phyloP scores from a whole-genome alignment of 768 basidiomycete genomes.

The Lactarius akahatsu region DNA sequence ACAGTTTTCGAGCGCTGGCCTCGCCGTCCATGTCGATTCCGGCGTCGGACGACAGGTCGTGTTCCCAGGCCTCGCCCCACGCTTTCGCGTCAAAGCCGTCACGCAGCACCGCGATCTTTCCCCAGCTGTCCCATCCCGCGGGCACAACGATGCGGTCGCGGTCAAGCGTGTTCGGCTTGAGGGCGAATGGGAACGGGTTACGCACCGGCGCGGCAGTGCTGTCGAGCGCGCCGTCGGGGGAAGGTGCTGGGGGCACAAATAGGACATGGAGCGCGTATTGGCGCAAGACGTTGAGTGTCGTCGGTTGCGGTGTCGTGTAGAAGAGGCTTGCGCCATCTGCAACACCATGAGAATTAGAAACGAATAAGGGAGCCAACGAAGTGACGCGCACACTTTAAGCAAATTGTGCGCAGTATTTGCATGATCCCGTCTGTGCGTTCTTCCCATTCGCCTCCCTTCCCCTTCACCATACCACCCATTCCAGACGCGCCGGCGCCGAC shows the following conservation, averaged over 20 bases:
- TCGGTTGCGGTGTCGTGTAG: slow-evolving; percentile 82
- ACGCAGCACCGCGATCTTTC: slow-evolving; percentile 85
- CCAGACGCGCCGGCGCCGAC: slow-evolving; percentile 70
- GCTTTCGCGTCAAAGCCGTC: slow-evolving; percentile 87
- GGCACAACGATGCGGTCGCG: slow-evolving; percentile 91
- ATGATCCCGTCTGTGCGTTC: slow-evolving; percentile 93
- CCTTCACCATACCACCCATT: slow-evolving; percentile 90
- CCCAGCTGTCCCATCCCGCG: slow-evolving; percentile 98
- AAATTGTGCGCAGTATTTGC: slow-evolving; percentile 92
- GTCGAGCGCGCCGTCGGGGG: slow-evolving; percentile 38
- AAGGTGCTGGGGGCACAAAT: slow-evolving; percentile 69
- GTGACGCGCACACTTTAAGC: slow-evolving; percentile 76
- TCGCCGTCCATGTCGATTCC: slow-evolving; percentile 44
- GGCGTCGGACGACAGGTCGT: slow-evolving; percentile 48
- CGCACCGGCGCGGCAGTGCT: slow-evolving; percentile 51
- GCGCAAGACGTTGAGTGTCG: slow-evolving; percentile 71
- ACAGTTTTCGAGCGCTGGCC: slow-evolving; percentile 63
- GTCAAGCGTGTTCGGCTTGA: slow-evolving; percentile 89
- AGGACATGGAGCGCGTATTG: slow-evolving; percentile 83
- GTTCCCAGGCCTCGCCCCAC: slow-evolving; percentile 80
- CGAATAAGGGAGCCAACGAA: not conserved
- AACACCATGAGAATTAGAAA: not conserved
- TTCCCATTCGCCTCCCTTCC: slow-evolving; percentile 91
- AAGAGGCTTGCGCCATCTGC: slow-evolving; percentile 90
- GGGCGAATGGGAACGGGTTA: slow-evolving; percentile 82